Evolutionary conservation across 2,329 filamentous ascomycete species (phyloP), one percentile per base, ranked within the genome.

Genomic region (Calonectria pteridis): DNA sequence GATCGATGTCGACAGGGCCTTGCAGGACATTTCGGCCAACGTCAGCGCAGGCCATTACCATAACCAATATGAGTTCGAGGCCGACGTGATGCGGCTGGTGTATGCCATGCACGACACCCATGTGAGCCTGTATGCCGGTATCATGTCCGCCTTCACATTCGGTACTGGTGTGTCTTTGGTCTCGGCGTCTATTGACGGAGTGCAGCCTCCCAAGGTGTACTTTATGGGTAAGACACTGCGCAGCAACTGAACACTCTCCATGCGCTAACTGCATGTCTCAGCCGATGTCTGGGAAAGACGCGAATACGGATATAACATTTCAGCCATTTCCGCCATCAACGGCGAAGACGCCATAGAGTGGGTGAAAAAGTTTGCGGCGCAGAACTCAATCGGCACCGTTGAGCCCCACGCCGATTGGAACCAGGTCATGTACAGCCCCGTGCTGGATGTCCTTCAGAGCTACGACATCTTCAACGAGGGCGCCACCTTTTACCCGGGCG

Each of bases 401-500:
- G 58, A 63, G 5, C 58, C 58, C 11, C 58, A 63, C 20, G 58
- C 58, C n/a, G 58, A 63, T 35, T 63, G 58, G 58, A 63, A 63
- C 58, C 23, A 40, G n/a, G 23, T 40, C 16, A 28, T 63, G 14
- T 63, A 40, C 26, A 37, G 26, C 6, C 58, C 58, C n/a, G 35
- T 43, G 7, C 9, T 28, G 33, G 53, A 58, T 23, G 35, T 58
- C 31, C 29, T 58, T 4, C 53, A 58, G 33, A 23, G 16, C 20
- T 35, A 35, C 20, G 53, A 58, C 10, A n/a, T 58, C 29, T 58
- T 58, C 29, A 58, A 58, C 11, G 20, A 23, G 4, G 53, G 53
- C 10, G 53, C 20, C 9, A 58, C 53, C 0, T 58, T 58, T 13
- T 58, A 58, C 20, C 53, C 29, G 4, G 53, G 53, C 4, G 20